Conservation (phyloP, 1,284 basidiomycete species). For the Exobasidium cylindrosporum region DNA sequence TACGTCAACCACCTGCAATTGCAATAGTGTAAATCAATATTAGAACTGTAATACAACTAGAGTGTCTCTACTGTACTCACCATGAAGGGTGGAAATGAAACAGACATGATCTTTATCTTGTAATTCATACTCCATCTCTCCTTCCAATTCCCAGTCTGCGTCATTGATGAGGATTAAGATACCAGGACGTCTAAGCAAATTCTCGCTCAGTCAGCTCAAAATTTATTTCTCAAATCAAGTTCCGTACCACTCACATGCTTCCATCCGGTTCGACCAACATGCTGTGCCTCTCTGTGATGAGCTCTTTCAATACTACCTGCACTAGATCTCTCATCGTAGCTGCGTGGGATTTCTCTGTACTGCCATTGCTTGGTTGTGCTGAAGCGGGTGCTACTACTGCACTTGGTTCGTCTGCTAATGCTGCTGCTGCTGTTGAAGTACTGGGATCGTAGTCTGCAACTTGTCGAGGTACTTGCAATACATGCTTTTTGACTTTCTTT, state of each 20-base stretch:
- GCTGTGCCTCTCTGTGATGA: conserved; percentile 80
- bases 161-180: conserved; percentile 94
- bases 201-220: not conserved
- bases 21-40: too few relatives aligned
- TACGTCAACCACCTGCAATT: too few relatives aligned
- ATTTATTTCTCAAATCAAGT: not conserved
- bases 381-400: not conserved
- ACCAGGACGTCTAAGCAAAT: conserved; percentile 73
- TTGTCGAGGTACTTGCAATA: conserved; percentile 26
- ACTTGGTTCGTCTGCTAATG: not conserved
- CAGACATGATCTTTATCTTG: conserved; percentile 82
- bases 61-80: too few relatives aligned
- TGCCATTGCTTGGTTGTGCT: not conserved
- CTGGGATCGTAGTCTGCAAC: not conserved
- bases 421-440: not conserved
- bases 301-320: conserved; percentile 70
- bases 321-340: conserved; percentile 75
- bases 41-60: too few relatives aligned
- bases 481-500: conserved; percentile 46
- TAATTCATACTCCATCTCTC: conserved; percentile 81
- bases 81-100: conserved; percentile 93
- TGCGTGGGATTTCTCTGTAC: conserved; percentile 56
- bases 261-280: conserved; percentile 78
- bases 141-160: conserved; percentile 96
- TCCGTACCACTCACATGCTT: conserved; percentile 69